A percentile compares a stretch with the other conserved stretches of the same genome.
These are phyloP conservation scores for Calonectria honghensis DNA, from an alignment of 2,329 filamentous ascomycete genomes.

Conservation along the genomic window DNA sequence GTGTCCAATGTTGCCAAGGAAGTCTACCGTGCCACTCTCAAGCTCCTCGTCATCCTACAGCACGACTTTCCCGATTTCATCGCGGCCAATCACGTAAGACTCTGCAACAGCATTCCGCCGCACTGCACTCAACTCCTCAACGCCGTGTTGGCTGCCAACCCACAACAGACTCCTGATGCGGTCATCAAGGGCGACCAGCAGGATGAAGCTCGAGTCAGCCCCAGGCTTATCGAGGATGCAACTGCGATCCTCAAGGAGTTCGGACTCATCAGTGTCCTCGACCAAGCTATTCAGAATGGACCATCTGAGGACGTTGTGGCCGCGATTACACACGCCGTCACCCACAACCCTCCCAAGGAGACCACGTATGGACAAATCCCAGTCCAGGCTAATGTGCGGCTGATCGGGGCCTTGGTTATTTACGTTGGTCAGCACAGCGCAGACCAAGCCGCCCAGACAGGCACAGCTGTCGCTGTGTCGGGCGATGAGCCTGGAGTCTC, in stretches of 20 bases:
- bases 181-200: conserved; percentile 85
- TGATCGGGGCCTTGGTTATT: conserved; percentile 89
- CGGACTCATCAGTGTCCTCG: conserved; percentile 76
- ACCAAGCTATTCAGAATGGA: conserved; percentile 76
- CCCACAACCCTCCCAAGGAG: conserved; percentile 73
- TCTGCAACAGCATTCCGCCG: conserved; percentile 87
- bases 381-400: conserved; percentile 79
- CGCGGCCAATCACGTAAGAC: conserved; percentile 87
- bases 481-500: conserved; percentile 74
- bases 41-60: conserved; percentile 88
- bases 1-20: conserved; percentile 84
- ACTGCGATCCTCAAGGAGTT: conserved; percentile 71
- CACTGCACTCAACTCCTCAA: conserved; percentile 93
- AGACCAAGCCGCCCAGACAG: conserved; percentile 73
- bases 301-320: conserved; percentile 84
- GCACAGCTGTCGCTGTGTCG: conserved; percentile 71
- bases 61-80: conserved; percentile 97
- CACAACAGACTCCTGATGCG: conserved; percentile 80
- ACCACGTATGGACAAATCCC: conserved; percentile 80
- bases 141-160: conserved; percentile 88
- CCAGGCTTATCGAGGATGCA: conserved; percentile 79
- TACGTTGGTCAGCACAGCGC: conserved; percentile 87
- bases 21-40: conserved; percentile 88
- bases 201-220: conserved; percentile 82
- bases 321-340: conserved; percentile 84